Base-by-base conservation (phyloP, 768 basidiomycete genomes). In the Omphalotus guepiniiformis region DNA sequence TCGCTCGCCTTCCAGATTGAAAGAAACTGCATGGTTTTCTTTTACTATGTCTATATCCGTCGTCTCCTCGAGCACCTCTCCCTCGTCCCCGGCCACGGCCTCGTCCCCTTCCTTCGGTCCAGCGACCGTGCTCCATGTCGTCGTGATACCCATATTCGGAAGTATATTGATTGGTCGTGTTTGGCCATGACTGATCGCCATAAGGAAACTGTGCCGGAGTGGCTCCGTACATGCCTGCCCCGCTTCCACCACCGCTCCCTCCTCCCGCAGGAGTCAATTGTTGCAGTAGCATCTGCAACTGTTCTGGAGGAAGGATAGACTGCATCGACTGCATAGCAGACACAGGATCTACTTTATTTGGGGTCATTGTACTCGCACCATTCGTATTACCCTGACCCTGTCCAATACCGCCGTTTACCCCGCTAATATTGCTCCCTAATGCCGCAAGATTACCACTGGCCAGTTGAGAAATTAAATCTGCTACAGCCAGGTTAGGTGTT, bases 11-110 rank as follows among this genome's bases (percentile, higher is more conserved):
- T 88, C 88, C 88, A 80, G 82, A 78, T 72, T 80, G 79, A 79
- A 82, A 90, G 75, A 90, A 91, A 78, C 75, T 85, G 85, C 88
- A 91, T 70, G 85, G 83, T 82, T 79, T 82, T 82, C 83, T 80
- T 82, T 82, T 88, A 79, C 72, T 86, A 68, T 77, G 76, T 83
- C 77, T 85, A 84, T 74, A 79, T 55, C 78, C 81, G 51, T 75
- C 77, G 36, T 78, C 78, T 9, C 73, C 58, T 40, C 70, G 67
- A 32, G 73, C 60, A 40, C 79, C 77, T 40, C 83, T 67, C 47
- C 82, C 80, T 45, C 82, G 69, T 29, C 85, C 80, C 42, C 81
- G 70, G 36, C 76, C 76, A 43, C 81, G 71, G 37, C 73, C 73
- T 41, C 75, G 63, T n/a, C 76, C 77, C 50, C 74, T 72, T 38